Percentiles rank a stretch among this genome's conserved stretches.
Evolutionary conservation across 495 filamentous ascomycete species (phyloP).

Genomic region (Podospora tetraspora): DNA sequence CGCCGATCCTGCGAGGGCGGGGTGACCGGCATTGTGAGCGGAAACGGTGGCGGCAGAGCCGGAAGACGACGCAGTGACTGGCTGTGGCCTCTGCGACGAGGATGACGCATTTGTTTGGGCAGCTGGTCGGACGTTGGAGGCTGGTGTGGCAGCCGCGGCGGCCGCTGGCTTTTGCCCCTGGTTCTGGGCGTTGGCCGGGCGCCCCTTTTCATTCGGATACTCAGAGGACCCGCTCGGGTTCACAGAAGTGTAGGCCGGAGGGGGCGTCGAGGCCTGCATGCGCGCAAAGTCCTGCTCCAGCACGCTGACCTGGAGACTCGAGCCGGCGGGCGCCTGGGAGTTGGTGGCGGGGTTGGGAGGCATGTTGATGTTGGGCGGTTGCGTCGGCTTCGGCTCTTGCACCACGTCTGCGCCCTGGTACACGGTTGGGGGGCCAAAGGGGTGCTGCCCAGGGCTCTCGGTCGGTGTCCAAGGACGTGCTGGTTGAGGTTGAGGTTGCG

Average conservation of each 20-base stretch:
- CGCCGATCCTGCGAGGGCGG: constrained; percentile 73
- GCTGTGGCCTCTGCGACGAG: constrained; percentile 20
- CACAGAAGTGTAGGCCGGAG: constrained; percentile 86
- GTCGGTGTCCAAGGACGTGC: constrained; percentile 92
- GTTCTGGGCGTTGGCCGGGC: constrained; percentile 39
- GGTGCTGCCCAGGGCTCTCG: constrained; percentile 79
- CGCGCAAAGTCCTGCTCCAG: constrained; percentile 84
- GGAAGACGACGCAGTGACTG: constrained; percentile 30
- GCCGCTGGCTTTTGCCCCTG: constrained; percentile 27
- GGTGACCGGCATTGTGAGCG: constrained; percentile 55
- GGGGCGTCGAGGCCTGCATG: constrained; percentile 80
- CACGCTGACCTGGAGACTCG: constrained; percentile 49
- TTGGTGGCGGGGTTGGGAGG: constrained; percentile 30
- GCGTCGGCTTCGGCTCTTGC: constrained; percentile 33
- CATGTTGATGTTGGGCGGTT: constrained; percentile 28
- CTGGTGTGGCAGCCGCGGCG: constrained; percentile 14
- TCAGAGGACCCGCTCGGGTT: constrained; percentile 45
- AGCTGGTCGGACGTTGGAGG: neutral
- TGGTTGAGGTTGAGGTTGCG: constrained; percentile 39
- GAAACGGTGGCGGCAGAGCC: constrained; percentile 40
- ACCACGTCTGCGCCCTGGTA: constrained; percentile 74
- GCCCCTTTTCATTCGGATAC: constrained; percentile 77
- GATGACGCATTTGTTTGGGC: constrained; percentile 28
- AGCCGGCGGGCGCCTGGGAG: constrained; percentile 20
- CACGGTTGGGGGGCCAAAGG: constrained; percentile 86